Conservation (phyloP, 2,329 filamentous ascomycete genomes). For the Penicillium sp. region DNA sequence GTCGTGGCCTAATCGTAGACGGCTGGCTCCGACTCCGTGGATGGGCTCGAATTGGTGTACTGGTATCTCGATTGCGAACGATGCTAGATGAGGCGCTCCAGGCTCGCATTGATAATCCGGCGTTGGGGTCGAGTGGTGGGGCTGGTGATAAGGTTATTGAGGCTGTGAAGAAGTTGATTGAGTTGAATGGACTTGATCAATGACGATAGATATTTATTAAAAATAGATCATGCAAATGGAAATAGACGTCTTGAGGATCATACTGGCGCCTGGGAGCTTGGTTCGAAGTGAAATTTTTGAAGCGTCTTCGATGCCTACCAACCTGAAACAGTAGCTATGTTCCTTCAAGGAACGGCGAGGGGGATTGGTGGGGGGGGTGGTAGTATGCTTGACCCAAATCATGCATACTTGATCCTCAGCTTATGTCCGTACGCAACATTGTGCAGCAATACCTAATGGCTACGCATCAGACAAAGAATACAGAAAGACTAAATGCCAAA, state of each 20-base stretch:
- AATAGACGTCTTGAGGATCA: neutral
- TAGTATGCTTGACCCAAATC: neutral
- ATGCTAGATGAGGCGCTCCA: conserved; percentile 87
- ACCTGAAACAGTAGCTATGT: neutral
- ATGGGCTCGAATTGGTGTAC: conserved; percentile 91
- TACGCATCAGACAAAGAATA: conserved; percentile 14
- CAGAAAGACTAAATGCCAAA: neutral
- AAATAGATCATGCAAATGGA: neutral
- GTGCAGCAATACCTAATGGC: conserved; percentile 22
- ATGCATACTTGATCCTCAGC: conserved; percentile 16
- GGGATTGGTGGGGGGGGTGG: too few relatives aligned
- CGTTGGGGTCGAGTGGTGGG: conserved; percentile 54
- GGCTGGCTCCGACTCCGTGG: conserved; percentile 85
- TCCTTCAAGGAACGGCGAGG: neutral
- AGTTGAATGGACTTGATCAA: conserved; percentile 82
- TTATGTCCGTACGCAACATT: conserved; percentile 23
- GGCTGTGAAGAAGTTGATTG: conserved; percentile 77
- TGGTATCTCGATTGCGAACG: conserved; percentile 78
- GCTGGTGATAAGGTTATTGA: conserved; percentile 63
- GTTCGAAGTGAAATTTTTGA: neutral
- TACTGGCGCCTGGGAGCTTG: neutral
- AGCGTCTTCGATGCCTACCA: too few relatives aligned
- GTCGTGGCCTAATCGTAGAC: conserved; percentile 85
- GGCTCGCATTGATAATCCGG: conserved; percentile 76
- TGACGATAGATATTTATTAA: conserved; percentile 14